phyloP scores from a whole-genome alignment of 768 basidiomycete species.

The Daedalea quercina region DNA sequence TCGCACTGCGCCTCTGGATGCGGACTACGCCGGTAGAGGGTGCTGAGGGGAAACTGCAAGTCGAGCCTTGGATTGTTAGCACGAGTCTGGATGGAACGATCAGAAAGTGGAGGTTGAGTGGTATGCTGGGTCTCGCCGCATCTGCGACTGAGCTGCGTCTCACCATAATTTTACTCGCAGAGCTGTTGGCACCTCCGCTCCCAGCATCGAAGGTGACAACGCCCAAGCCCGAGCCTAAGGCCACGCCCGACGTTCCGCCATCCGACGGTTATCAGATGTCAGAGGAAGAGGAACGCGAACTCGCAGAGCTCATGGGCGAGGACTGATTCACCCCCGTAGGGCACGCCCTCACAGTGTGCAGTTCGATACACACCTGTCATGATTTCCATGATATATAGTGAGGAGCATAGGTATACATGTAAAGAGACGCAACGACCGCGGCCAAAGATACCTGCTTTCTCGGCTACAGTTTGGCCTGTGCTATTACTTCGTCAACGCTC shows the following conservation, averaged over 20 bases:
- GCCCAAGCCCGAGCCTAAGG: conserved; percentile 20
- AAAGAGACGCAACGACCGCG: too few species aligned
- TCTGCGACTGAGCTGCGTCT: not conserved
- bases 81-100: conserved; percentile 84
- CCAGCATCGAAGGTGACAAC: conserved; percentile 3
- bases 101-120: conserved; percentile 72
- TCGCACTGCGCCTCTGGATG: conserved; percentile 67
- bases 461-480: not conserved
- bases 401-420: too few species aligned
- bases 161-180: not conserved
- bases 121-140: too few species aligned
- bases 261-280: conserved; percentile 43
- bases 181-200: conserved; percentile 11
- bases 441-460: too few species aligned
- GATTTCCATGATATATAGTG: too few species aligned
- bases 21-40: conserved; percentile 33
- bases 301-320: conserved; percentile 68
- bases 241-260: not conserved
- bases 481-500: not conserved
- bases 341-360: too few species aligned
- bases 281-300: conserved; percentile 82
- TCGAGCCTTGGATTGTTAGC: conserved; percentile 80
- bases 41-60: conserved; percentile 36
- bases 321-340: too few species aligned
- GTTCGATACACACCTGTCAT: too few species aligned